These are phyloP conservation scores for Thelonectria discophora DNA, from an alignment of 2,329 filamentous ascomycete species.

Conservation along the genomic window DNA sequence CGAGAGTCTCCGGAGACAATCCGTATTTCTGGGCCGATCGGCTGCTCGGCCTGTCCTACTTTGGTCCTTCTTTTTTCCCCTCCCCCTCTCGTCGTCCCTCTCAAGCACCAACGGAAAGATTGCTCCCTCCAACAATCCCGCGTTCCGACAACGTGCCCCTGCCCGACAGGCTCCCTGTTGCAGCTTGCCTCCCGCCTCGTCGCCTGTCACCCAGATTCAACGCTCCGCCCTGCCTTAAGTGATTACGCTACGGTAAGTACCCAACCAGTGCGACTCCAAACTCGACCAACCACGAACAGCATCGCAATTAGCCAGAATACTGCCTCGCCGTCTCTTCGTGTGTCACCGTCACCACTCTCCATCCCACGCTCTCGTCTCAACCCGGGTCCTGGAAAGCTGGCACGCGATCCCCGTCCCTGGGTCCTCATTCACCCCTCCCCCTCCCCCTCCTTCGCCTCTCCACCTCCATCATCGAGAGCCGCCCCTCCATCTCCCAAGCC, in stretches of 20 bases:
- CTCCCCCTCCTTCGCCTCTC: conserved; percentile 31
- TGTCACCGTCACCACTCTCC: conserved; percentile 14
- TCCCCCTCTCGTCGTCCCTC: not conserved
- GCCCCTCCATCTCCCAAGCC: conserved; percentile 34
- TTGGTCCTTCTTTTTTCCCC: not conserved
- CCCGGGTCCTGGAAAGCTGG: conserved; percentile 27
- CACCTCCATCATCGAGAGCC: conserved; percentile 37
- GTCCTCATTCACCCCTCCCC: conserved; percentile 25
- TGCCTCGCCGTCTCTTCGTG: conserved; percentile 5
- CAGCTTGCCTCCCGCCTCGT: conserved; percentile 7
- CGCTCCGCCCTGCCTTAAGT: conserved; percentile 21
- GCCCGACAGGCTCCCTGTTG: conserved; percentile 13
- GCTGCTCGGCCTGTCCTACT: not conserved
- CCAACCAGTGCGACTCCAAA: conserved; percentile 1
- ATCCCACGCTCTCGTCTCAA: conserved; percentile 19
- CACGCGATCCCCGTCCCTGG: conserved; percentile 40
- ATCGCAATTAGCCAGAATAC: not conserved
- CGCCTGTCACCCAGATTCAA: conserved; percentile 22
- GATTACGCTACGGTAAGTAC: conserved; percentile 2
- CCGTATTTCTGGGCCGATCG: not conserved
- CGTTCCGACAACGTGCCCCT: conserved; percentile 16
- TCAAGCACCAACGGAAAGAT: not conserved
- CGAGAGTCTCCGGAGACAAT: conserved; percentile 9
- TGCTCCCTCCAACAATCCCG: conserved; percentile 9
- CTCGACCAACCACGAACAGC: conserved; percentile 1